These are phyloP conservation scores for Lactuca sativa DNA, from an alignment of 129 eudicot species.

Conservation along the genomic window DNA sequence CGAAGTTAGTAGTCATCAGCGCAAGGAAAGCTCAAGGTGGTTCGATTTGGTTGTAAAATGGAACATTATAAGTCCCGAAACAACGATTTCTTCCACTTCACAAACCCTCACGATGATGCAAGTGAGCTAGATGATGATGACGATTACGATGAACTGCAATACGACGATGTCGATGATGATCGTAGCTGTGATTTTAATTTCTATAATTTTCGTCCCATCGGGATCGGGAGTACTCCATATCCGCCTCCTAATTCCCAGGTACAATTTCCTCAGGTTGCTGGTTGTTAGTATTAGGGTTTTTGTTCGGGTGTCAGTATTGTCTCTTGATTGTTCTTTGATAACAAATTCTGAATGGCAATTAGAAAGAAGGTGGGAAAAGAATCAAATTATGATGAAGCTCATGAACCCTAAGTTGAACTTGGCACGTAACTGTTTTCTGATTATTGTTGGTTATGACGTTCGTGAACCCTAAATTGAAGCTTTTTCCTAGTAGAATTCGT, in stretches of 20 bases:
- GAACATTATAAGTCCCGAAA: slow-evolving; percentile 38
- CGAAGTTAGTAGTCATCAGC: neutral
- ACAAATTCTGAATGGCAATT: neutral
- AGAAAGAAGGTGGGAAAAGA: neutral
- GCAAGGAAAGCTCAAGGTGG: neutral
- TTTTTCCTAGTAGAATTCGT: neutral
- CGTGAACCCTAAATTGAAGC: slow-evolving; percentile 20
- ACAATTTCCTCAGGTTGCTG: neutral
- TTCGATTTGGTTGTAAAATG: slow-evolving; percentile 21
- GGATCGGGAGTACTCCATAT: slow-evolving; percentile 5
- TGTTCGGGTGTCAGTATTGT: slow-evolving; percentile 6
- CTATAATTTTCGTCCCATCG: slow-evolving; percentile 18
- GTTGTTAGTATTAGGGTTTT: neutral
- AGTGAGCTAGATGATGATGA: slow-evolving; percentile 25
- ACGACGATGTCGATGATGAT: slow-evolving; percentile 25
- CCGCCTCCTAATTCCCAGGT: slow-evolving; percentile 21
- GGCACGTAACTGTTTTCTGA: slow-evolving; percentile 8
- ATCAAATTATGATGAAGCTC: slow-evolving; percentile 6
- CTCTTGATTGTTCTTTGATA: neutral
- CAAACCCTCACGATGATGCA: slow-evolving; percentile 36
- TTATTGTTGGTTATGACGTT: slow-evolving; percentile 10
- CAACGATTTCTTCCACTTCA: slow-evolving; percentile 39
- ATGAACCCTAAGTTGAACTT: slow-evolving; percentile 19
- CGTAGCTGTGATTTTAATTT: slow-evolving; percentile 36
- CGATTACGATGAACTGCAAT: slow-evolving; percentile 15